These are phyloP conservation scores for Gonapodya sp. DNA, from an alignment of 192 early-diverging fungal species.

Conservation along the genomic window DNA sequence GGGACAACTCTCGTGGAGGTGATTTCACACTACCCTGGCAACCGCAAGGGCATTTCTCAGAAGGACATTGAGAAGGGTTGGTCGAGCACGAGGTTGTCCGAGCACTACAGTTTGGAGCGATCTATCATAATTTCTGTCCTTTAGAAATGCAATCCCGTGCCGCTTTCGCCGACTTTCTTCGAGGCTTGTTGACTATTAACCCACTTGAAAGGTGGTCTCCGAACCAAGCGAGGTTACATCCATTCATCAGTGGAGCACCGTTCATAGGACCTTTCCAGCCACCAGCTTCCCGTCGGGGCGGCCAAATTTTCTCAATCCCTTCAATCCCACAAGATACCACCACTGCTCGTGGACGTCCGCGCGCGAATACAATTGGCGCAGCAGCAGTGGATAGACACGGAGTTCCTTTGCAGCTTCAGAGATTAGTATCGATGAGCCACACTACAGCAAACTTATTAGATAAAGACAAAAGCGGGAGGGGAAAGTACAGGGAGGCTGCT, in stretches of 20 bases:
- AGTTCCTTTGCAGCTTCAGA: conserved; percentile 39
- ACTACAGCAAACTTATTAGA: neutral
- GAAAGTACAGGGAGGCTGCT: neutral
- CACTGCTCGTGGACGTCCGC: conserved; percentile 21
- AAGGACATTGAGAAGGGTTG: conserved; percentile 70
- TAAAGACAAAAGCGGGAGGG: neutral
- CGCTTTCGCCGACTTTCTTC: conserved; percentile 84
- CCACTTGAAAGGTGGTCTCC: conserved; percentile 92
- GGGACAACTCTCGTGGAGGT: conserved; percentile 81
- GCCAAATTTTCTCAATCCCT: neutral
- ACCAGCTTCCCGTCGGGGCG: neutral
- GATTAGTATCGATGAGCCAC: conserved; percentile 26
- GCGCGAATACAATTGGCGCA: conserved; percentile 39
- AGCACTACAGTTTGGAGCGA: neutral
- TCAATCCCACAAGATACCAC: neutral
- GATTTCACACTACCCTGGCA: conserved; percentile 74
- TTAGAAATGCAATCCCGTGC: conserved; percentile 61
- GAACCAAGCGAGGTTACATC: conserved; percentile 85
- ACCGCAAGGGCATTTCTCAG: conserved; percentile 46
- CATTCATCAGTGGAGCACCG: conserved; percentile 86
- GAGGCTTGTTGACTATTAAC: conserved; percentile 81
- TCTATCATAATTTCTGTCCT: conserved; percentile 15
- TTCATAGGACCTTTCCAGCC: conserved; percentile 63
- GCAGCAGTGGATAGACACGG: conserved; percentile 25
- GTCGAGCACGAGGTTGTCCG: neutral